Conservation (phyloP, 192 early-diverging fungal species). For the Coemansia sp. region DNA sequence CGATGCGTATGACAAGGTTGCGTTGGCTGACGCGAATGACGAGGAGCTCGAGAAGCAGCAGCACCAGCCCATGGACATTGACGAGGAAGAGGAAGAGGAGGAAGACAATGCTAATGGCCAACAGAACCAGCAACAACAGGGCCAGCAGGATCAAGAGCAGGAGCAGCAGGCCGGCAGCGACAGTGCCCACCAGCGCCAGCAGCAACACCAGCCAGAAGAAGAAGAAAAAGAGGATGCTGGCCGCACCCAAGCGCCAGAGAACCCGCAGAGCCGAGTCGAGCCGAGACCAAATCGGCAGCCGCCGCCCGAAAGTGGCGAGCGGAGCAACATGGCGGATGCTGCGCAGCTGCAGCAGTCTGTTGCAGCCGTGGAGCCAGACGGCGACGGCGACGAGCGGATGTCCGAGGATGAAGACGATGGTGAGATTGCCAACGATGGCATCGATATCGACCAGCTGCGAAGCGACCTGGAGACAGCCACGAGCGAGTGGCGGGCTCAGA, state of each 20-base stretch:
- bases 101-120: constrained; percentile 58
- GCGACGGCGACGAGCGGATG: constrained; percentile 48
- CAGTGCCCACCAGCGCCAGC: constrained; percentile 32
- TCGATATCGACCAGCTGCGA: constrained; percentile 71
- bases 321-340: constrained; percentile 14
- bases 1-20: constrained; percentile 64
- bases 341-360: constrained; percentile 50
- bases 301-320: constrained; percentile 12
- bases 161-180: neutral
- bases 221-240: neutral
- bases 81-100: constrained; percentile 56
- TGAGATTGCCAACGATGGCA: constrained; percentile 24
- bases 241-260: neutral
- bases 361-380: constrained; percentile 28
- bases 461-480: constrained; percentile 76
- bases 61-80: constrained; percentile 65
- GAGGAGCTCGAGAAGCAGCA: constrained; percentile 54
- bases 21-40: constrained; percentile 67
- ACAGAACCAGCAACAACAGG: constrained; percentile 35
- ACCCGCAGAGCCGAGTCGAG: neutral
- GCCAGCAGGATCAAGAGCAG: constrained; percentile 31
- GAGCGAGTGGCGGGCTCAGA: constrained; percentile 68
- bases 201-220: neutral
- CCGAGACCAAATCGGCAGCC: constrained; percentile 20
- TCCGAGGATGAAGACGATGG: constrained; percentile 45